Conservation (phyloP, 495 filamentous ascomycete species). For the Hypoxylon crocopeplum region DNA sequence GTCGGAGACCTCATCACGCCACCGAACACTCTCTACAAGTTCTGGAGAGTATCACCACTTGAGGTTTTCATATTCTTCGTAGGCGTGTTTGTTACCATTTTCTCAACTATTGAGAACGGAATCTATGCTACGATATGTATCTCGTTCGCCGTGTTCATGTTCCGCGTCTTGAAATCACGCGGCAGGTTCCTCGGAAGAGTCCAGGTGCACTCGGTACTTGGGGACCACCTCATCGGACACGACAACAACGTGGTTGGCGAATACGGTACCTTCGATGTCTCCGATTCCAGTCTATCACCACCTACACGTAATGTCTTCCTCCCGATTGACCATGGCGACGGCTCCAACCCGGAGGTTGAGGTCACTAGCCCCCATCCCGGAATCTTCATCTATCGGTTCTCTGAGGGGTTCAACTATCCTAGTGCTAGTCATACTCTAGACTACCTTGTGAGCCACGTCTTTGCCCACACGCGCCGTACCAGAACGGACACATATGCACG, state of each 20-base stretch:
- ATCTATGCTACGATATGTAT: slow-evolving; percentile 85
- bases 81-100: slow-evolving; percentile 90
- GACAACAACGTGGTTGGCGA: slow-evolving; percentile 45
- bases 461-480: slow-evolving; percentile 78
- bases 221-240: slow-evolving; percentile 75
- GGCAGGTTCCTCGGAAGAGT: slow-evolving; percentile 90
- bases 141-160: slow-evolving; percentile 81
- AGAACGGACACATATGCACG: slow-evolving; percentile 66
- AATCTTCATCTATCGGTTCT: slow-evolving; percentile 97
- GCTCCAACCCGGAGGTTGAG: slow-evolving; percentile 86
- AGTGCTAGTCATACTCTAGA: slow-evolving; percentile 94
- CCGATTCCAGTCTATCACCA: slow-evolving; percentile 39
- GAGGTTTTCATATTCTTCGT: slow-evolving; percentile 94
- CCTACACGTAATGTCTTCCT: slow-evolving; percentile 79
- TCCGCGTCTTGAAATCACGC: slow-evolving; percentile 81
- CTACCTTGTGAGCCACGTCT: slow-evolving; percentile 74
- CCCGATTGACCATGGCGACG: slow-evolving; percentile 86
- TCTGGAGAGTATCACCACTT: slow-evolving; percentile 90
- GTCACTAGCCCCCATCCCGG: slow-evolving; percentile 85
- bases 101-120: slow-evolving; percentile 86
- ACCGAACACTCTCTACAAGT: slow-evolving; percentile 92
- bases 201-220: slow-evolving; percentile 88
- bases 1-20: slow-evolving; percentile 95
- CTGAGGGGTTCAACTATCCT: slow-evolving; percentile 96
- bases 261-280: slow-evolving; percentile 59